Conservation (phyloP, 2,329 filamentous ascomycete genomes). For the Diaporthe longicolla region DNA sequence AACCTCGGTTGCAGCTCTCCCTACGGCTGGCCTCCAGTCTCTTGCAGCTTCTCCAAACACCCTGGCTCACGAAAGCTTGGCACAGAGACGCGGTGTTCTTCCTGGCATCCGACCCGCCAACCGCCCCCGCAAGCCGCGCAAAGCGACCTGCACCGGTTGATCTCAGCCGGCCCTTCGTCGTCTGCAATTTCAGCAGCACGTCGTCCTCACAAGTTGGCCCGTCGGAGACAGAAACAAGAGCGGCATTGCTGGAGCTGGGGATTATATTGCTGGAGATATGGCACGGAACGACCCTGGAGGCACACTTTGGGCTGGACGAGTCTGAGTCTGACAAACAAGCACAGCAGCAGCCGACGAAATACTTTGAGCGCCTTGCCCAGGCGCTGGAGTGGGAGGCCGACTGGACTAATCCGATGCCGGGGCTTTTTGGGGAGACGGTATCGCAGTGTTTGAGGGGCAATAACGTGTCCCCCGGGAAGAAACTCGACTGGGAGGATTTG, state of each 20-base stretch:
- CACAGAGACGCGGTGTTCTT: conserved; percentile 44
- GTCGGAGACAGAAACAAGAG: conserved; percentile 38
- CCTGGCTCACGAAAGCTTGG: conserved; percentile 43
- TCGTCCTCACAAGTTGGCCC: background rate
- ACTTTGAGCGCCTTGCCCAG: conserved; percentile 24
- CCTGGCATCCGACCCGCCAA: background rate
- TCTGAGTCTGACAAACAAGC: background rate
- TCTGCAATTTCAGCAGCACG: conserved; percentile 12
- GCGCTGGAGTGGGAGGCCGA: conserved; percentile 38
- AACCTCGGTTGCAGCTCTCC: conserved; percentile 44
- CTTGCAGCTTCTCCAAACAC: conserved; percentile 44
- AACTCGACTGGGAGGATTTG: conserved; percentile 8
- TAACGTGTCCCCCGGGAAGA: conserved; percentile 24
- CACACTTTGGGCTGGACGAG: conserved; percentile 23
- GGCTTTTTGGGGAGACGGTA: conserved; percentile 29
- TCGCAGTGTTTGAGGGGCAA: conserved; percentile 33
- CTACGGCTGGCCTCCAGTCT: conserved; percentile 44
- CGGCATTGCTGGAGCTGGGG: conserved; percentile 46
- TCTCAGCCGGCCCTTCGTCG: conserved; percentile 37
- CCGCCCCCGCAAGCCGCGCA: background rate
- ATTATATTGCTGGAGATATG: conserved; percentile 48
- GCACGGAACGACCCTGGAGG: conserved; percentile 44
- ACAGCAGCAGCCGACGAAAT: background rate
- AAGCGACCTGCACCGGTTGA: background rate
- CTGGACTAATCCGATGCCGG: background rate